These are phyloP conservation scores for Madurella fahalii DNA, from an alignment of 2,329 filamentous ascomycete species.

Conservation along the genomic window DNA sequence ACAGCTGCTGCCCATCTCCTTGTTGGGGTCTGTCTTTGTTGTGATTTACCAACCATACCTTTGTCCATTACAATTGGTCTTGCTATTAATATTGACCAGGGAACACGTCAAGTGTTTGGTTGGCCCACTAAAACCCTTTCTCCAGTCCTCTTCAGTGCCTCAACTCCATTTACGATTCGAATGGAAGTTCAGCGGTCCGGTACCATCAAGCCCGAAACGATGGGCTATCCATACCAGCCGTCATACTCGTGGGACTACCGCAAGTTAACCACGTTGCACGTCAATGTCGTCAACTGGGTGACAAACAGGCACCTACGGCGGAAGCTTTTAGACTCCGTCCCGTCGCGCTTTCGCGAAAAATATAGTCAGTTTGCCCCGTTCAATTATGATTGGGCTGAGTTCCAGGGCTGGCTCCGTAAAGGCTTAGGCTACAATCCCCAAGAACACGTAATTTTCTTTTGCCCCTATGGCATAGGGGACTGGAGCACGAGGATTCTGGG, in stretches of 20 bases:
- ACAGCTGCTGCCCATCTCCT: too few relatives aligned
- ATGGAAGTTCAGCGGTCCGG: too few relatives aligned
- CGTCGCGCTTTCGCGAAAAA: neutral
- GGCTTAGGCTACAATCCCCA: neutral
- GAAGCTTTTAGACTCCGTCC: neutral
- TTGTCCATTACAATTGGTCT: too few relatives aligned
- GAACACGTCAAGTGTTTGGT: too few relatives aligned
- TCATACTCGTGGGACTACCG: neutral
- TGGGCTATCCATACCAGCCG: neutral
- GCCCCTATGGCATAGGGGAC: neutral
- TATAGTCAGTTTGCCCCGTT: neutral
- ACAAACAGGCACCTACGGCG: conserved; percentile 4
- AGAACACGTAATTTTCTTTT: conserved; percentile 1
- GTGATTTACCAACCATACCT: too few relatives aligned
- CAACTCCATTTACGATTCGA: too few relatives aligned
- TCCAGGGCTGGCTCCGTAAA: neutral
- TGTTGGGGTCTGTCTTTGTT: too few relatives aligned
- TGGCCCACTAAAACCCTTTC: too few relatives aligned
- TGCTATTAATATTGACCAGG: too few relatives aligned
- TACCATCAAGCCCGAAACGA: neutral
- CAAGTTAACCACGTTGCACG: neutral
- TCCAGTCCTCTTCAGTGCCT: too few relatives aligned
- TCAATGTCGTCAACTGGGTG: conserved; percentile 5
- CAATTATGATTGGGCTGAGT: neutral
- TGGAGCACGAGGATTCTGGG: neutral